Conservation (phyloP, 768 basidiomycete species). For the Termitomyces sp. region DNA sequence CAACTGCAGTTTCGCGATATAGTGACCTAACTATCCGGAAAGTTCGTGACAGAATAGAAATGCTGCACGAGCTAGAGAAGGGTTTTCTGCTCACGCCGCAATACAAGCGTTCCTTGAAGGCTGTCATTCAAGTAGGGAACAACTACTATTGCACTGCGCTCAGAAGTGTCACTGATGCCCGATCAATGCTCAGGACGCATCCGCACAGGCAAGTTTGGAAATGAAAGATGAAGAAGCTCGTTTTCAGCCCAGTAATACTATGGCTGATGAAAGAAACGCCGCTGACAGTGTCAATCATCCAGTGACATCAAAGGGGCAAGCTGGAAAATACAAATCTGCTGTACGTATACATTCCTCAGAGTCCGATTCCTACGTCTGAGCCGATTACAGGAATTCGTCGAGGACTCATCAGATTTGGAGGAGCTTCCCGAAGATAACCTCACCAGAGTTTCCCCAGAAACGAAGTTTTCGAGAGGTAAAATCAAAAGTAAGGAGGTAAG, state of each 20-base stretch:
- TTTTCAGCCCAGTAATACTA: background rate
- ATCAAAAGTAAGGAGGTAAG: constrained; percentile 2
- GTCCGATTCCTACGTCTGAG: background rate
- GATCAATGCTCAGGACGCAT: constrained; percentile 8
- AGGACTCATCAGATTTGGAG: constrained; percentile 34
- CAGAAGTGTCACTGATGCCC: background rate
- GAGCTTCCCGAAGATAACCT: constrained; percentile 8
- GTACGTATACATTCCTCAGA: constrained; percentile 17
- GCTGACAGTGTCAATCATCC: background rate
- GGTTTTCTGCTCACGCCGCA: constrained; percentile 36
- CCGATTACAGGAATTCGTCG: constrained; percentile 25
- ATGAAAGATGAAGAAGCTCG: background rate
- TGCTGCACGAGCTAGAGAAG: constrained; percentile 34
- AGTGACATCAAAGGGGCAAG: background rate
- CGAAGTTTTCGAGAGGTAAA: background rate
- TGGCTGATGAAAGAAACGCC: background rate
- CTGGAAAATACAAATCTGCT: constrained; percentile 28
- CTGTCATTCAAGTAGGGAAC: constrained; percentile 27
- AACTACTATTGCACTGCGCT: constrained; percentile 15
- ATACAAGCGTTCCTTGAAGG: constrained; percentile 44
- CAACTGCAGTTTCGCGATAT: background rate
- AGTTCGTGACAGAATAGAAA: constrained; percentile 47
- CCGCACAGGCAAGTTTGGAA: constrained; percentile 6
- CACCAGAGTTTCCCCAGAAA: background rate
- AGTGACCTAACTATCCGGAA: constrained; percentile 44